Evolutionary conservation across 208 protist species (phyloP).

Genomic region (Angomonas deanei): DNA sequence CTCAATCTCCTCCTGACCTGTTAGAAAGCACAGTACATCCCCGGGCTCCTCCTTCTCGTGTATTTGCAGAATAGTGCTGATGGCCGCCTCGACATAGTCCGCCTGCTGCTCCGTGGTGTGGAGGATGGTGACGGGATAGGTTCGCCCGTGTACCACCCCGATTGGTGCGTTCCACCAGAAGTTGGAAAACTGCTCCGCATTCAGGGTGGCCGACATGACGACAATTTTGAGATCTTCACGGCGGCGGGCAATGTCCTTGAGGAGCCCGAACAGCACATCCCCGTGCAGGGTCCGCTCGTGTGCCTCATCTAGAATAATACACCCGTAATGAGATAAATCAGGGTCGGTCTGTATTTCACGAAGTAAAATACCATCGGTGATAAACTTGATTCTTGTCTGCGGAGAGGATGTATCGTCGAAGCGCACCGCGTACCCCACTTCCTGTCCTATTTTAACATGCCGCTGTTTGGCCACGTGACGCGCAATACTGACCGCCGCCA

Average conservation of each 20-base stretch:
- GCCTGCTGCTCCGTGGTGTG: constrained; percentile 92
- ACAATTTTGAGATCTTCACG: constrained; percentile 88
- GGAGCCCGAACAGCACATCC: constrained; percentile 89
- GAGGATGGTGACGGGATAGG: constrained; percentile 89
- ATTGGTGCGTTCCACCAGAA: constrained; percentile 95
- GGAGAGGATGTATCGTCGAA: constrained; percentile 91
- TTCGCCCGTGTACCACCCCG: constrained; percentile 84
- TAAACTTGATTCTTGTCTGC: constrained; percentile 91
- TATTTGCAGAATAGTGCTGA: constrained; percentile 97
- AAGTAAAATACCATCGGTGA: constrained; percentile 97
- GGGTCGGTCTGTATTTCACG: constrained; percentile 94
- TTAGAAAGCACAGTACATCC: constrained; percentile 99
- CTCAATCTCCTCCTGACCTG: constrained; percentile 93
- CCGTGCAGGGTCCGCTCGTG: constrained; percentile 98
- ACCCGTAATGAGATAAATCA: constrained; percentile 90
- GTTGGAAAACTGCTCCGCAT: constrained; percentile 92
- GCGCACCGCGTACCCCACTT: constrained; percentile 92
- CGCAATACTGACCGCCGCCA: constrained; percentile 95
- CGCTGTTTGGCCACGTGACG: constrained; percentile 91
- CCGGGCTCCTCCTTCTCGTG: constrained; percentile 95
- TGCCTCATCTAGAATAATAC: constrained; percentile 99
- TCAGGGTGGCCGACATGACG: constrained; percentile 96
- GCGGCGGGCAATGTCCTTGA: constrained; percentile 77
- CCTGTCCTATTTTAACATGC: constrained; percentile 56
- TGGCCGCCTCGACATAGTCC: constrained; percentile 96